Evolutionary conservation across 2,329 filamentous ascomycete genomes (phyloP).

Genomic region (Emericellopsis cladophorae): DNA sequence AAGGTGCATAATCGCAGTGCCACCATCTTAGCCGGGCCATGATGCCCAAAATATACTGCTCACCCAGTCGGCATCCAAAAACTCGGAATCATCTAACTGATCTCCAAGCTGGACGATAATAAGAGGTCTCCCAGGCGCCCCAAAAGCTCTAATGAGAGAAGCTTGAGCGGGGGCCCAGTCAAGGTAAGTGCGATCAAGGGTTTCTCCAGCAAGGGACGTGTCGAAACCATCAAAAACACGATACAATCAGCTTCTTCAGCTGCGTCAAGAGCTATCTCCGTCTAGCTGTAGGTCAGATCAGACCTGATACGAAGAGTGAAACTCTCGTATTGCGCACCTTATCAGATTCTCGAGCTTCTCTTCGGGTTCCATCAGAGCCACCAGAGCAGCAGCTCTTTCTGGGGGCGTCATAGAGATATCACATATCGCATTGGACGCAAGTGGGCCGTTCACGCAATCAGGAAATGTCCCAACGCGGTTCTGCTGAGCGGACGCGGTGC

Average conservation of each 20-base stretch:
- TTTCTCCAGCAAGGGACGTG: constrained; percentile 36
- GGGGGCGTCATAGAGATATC: neutral
- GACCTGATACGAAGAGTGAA: constrained; percentile 18
- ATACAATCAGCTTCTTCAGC: constrained; percentile 35
- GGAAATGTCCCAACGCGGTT: neutral
- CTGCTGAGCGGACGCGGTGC: too few relatives aligned
- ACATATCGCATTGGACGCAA: constrained; percentile 1
- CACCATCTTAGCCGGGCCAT: constrained; percentile 48
- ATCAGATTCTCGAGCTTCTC: constrained; percentile 2
- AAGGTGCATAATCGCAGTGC: constrained; percentile 39
- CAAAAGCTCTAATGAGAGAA: constrained; percentile 28
- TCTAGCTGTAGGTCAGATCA: constrained; percentile 13
- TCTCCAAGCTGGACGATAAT: constrained; percentile 39
- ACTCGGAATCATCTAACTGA: constrained; percentile 35
- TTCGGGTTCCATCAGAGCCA: neutral
- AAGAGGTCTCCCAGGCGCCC: constrained; percentile 29
- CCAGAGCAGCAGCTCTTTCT: neutral
- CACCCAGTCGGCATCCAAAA: constrained; percentile 33
- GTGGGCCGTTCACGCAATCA: neutral
- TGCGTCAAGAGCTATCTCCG: constrained; percentile 17
- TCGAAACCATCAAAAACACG: constrained; percentile 43
- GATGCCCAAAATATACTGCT: constrained; percentile 42
- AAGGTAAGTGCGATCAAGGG: constrained; percentile 34
- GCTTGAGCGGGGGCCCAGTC: constrained; percentile 39
- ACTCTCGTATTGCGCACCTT: constrained; percentile 12